Evolutionary conservation across 177 flowering plant genomes (phyloP), one percentile per base, ranked within the genome.

Genomic region (Vitis hybrid): DNA sequence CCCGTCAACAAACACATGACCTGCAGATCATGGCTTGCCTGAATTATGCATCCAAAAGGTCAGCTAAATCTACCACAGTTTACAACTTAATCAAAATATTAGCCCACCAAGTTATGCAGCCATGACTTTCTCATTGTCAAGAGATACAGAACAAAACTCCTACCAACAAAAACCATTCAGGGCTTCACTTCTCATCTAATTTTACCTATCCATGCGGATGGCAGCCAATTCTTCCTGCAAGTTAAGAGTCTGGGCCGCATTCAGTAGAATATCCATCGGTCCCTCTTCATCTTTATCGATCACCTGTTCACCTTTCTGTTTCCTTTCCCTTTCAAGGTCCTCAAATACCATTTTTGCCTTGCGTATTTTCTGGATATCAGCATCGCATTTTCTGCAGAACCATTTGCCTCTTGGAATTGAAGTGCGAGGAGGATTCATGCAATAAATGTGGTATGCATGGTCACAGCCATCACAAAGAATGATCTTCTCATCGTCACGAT

Each of bases 381-480:
- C 76, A 31, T 80, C 67, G 76, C 96, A 90, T 65, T 73, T 76
- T 70, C 64, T 75, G 74, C 98, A 91, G 66, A 83, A 95, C 98
- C 98, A 95, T 55, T 81, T 87, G 10, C 97, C 95, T 55, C 44
- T 72, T 1, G 98, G 98, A 64, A 91, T 76, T 19, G 80, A 54
- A 50, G 64, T 18, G n/a, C 50, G 87, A n/a, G 92, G 91, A 1
- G 97, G 95, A 4, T 73, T 64, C 92, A 87, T 73, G 83, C 97
- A 95, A 64, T 93, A 88, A 10, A 85, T 81, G 83, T 95, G 99
- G 80, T 89, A 95, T 1, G 86, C 96, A 71, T 89, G 82, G 83
- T 95, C 97, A 82, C 98, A 91, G 47, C 86, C 88, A 75, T 95
- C 98, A 73, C 97, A 95, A 11, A 95, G 52, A 22, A 91, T 85